phyloP scores from a whole-genome alignment of 2,329 filamentous ascomycete genomes.

The Didymellaceae sp. region DNA sequence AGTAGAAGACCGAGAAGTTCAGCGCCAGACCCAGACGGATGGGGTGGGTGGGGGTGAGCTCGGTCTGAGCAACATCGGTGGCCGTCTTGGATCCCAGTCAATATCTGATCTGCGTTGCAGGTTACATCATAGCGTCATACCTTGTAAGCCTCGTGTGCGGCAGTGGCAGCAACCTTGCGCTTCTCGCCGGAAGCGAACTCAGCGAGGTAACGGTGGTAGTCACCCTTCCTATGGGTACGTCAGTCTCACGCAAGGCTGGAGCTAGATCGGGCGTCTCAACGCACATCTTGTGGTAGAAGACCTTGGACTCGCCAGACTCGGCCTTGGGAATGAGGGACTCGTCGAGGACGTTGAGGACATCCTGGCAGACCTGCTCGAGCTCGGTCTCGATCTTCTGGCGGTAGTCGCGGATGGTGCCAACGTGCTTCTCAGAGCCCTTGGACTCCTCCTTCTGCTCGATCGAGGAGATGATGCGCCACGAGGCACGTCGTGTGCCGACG shows the following conservation, averaged over 20 bases:
- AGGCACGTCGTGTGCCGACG: constrained; percentile 95
- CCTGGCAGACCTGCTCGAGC: constrained; percentile 97
- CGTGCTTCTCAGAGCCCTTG: constrained; percentile 96
- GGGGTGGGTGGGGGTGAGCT: constrained; percentile 95
- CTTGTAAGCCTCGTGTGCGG: constrained; percentile 97
- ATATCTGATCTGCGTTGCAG: constrained; percentile 21
- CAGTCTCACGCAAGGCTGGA: constrained; percentile 19
- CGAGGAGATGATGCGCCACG: constrained; percentile 99
- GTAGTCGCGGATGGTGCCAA: constrained; percentile 92
- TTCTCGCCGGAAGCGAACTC: constrained; percentile 94
- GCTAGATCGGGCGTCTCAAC: constrained; percentile 47
- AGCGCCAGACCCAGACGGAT: constrained; percentile 97
- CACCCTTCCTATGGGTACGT: constrained; percentile 76
- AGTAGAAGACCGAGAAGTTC: constrained; percentile 99
- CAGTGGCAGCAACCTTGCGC: constrained; percentile 85
- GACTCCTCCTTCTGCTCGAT: constrained; percentile 99
- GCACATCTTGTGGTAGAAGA: constrained; percentile 99
- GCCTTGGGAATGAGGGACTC: constrained; percentile 93
- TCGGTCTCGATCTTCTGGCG: constrained; percentile 98
- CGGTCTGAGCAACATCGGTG: constrained; percentile 96
- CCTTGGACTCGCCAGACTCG: constrained; percentile 97
- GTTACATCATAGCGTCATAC: constrained; percentile 59
- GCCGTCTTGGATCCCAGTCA: constrained; percentile 70
- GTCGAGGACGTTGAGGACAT: constrained; percentile 94
- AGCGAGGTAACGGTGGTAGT: constrained; percentile 94